Evolutionary conservation across 2,329 filamentous ascomycete species (phyloP).

Genomic region (Talaromyces atroroseus): DNA sequence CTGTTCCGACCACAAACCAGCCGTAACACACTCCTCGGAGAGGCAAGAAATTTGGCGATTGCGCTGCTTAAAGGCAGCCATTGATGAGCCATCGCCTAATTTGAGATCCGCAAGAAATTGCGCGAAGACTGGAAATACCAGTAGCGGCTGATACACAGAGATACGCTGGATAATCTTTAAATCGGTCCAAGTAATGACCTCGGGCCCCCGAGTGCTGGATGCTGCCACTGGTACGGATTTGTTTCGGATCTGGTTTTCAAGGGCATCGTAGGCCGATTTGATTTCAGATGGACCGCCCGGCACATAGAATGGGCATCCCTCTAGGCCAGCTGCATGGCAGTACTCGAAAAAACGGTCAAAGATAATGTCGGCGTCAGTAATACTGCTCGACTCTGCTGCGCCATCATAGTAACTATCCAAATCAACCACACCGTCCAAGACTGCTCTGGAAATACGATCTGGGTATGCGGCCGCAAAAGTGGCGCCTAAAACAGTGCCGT

Average conservation of each 20-base stretch:
- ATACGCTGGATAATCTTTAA: constrained; percentile 26
- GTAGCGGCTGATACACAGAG: constrained; percentile 29
- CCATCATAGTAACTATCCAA: constrained; percentile 30
- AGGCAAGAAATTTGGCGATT: constrained; percentile 22
- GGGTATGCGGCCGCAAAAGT: constrained; percentile 46
- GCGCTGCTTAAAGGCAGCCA: constrained; percentile 28
- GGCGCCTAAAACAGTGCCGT: constrained; percentile 42
- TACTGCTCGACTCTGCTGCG: constrained; percentile 17
- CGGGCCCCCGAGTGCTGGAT: constrained; percentile 25
- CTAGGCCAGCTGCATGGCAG: constrained; percentile 25
- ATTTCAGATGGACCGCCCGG: constrained; percentile 25
- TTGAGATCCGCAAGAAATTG: constrained; percentile 21
- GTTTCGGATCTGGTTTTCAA: constrained; percentile 24
- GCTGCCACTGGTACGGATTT: constrained; percentile 26
- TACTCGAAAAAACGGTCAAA: constrained; percentile 30
- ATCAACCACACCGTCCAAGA: constrained; percentile 36
- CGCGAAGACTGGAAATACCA: constrained; percentile 25
- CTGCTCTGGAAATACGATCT: constrained; percentile 26
- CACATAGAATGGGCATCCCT: constrained; percentile 27
- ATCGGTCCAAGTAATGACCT: constrained; percentile 33
- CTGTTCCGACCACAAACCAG: constrained; percentile 27
- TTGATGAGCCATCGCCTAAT: constrained; percentile 21
- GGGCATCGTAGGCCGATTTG: constrained; percentile 19
- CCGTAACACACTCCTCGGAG: constrained; percentile 23
- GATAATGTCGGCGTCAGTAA: constrained; percentile 32